Evolutionary conservation across 1,284 basidiomycete genomes (phyloP), one percentile per base, ranked within the genome.

Genomic region (Cutaneotrichosporon sp.): DNA sequence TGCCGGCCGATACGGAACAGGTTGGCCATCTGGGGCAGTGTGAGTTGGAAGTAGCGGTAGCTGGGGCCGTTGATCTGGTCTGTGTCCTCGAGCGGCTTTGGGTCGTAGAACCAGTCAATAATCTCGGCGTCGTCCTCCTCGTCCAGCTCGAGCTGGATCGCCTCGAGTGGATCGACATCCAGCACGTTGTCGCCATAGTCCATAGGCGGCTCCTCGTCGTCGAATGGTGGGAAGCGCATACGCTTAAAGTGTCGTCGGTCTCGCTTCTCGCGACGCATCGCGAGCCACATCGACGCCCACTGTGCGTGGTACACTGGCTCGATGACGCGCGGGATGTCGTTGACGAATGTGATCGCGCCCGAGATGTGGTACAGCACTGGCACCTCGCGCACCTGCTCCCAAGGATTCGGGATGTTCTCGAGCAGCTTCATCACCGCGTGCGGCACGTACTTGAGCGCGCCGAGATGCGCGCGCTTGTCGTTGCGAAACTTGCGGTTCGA

Each of bases 141-240:
- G 68, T 98, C 96, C 44, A 99, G 79, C 65, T 98, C 96, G 54
- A 98, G 80, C 77, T 98, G 96, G 64, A 99, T 98, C 34, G 93
- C 90, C 74, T 99, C 96, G 43, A 99, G 80, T 30, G 96, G 96
- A 57, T 98, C 96, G 14, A 97, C 93, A 66, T 99, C 96, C 64
- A 99, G 77, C 17, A 99, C 86, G 73, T 99, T 99, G 80, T 99
- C 96, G 54, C 92, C 93, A 68, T 97, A 97, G 73, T 97, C 93
- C 72, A 96, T 82, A 12, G 93, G 92, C 13, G 92, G 96, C 72
- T 99, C 96, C 77, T 99, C 96, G 69, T 99, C 96, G 67, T 99
- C 96, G 68, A 98, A 99, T 0, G 96, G 96, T 35, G 96, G 96
- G 79, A 99, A 99, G n/a, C 96, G 86, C 93, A 99, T 98, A 49